Base-by-base conservation (phyloP, 768 basidiomycete species). In the Galerina marginata region DNA sequence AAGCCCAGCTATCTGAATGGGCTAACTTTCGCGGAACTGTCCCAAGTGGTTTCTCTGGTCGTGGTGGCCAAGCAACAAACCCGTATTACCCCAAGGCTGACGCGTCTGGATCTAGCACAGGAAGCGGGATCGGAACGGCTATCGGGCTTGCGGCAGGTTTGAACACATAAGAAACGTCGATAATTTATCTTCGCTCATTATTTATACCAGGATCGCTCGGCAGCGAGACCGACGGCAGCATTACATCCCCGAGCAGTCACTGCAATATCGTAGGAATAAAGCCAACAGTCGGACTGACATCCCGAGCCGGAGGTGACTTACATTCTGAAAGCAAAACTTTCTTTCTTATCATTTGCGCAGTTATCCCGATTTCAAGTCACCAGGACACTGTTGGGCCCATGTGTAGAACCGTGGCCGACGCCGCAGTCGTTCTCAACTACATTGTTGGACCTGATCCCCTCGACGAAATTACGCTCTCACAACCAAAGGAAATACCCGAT, bases 341-440 rank as follows among this genome's bases (percentile, higher is more conserved):
- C 9, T 11, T 43, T 38, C 33, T 9, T 29, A 9, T 44, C 3
- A 3, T 37, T 37, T n/a, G 6, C 38, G 12, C 53, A 86, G 86
- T 86, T 1, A 74, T 87, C 40, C 86, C 87, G 2, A 83, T 85
- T 6, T 84, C 84, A 0, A 71, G 69, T 11, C 78, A 84, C 63
- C 84, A 85, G 68, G 87, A 87, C 59, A 81, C 85, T 1, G 78
- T 86, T 3, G 86, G 86, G 0, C 86, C 86, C 0, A 78, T 88
- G 54, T 71, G 81, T 3, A 76, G 86, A 3, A 81, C 83, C 2
- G 60, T 86, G 9, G 65, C 81, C 0, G 86, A 88, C 59, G 83
- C 80, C 0, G 86, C 85, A 0, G 75, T 81, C 25, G 77, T 87
- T 2, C 76, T 87, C 9, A 79, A 81, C 16, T 67, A 82, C 46